Conservation (phyloP, 2,329 filamentous ascomycete species). For the Zelopaecilomyces penicillatus region DNA sequence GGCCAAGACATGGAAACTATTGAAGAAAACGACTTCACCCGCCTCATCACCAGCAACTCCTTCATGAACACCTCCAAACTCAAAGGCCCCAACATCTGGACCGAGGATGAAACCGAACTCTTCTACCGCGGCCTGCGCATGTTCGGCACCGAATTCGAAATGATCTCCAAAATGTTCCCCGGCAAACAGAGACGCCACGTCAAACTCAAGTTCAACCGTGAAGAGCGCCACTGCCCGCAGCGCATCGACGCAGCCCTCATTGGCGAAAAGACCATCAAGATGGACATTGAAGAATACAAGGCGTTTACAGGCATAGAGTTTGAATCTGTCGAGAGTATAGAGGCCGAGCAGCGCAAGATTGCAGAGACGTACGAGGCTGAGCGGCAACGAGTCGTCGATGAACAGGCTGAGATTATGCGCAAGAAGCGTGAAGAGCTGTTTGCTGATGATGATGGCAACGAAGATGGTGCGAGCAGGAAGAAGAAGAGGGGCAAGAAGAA, state of each 20-base stretch:
- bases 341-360: conserved; percentile 43
- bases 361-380: conserved; percentile 38
- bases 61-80: conserved; percentile 55
- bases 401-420: conserved; percentile 38
- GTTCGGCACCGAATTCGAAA: conserved; percentile 78
- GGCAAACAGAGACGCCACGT: conserved; percentile 63
- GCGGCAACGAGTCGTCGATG: conserved; percentile 34
- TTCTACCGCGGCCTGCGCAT: conserved; percentile 69
- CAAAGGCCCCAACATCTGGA: conserved; percentile 60
- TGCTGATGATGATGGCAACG: conserved; percentile 28
- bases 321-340: conserved; percentile 46
- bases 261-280: conserved; percentile 47
- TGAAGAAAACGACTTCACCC: conserved; percentile 73
- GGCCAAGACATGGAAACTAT: conserved; percentile 51
- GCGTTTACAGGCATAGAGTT: conserved; percentile 44
- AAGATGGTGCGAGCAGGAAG: conserved; percentile 17
- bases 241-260: conserved; percentile 57
- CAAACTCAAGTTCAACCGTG: conserved; percentile 75
- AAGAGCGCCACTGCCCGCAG: conserved; percentile 59
- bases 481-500: conserved; percentile 25
- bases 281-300: conserved; percentile 55
- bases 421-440: conserved; percentile 42
- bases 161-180: conserved; percentile 69
- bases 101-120: conserved; percentile 58
- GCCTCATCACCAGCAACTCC: conserved; percentile 58